Base-by-base conservation (phyloP, 2,329 filamentous ascomycete species). In the Fusarium compactum region DNA sequence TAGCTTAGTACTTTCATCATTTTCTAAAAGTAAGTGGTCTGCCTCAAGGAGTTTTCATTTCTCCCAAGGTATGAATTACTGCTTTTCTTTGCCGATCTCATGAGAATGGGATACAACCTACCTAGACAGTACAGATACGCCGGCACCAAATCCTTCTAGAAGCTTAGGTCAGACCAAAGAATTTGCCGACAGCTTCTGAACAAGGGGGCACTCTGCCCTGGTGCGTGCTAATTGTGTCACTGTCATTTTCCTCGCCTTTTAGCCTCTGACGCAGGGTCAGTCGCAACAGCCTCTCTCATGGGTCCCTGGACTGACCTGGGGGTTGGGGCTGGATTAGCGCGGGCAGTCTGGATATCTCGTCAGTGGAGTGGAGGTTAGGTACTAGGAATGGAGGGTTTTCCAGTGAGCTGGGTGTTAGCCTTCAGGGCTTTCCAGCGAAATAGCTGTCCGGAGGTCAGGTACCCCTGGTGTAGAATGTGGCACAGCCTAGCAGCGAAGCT, bases 61-160 rank as follows among this genome's bases (percentile, higher is more conserved):
- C 34, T 38, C 18, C 7, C 47, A 22, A 18, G 15, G 15, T 29
- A 18, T 18, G 27, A 24, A 24, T 41, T 27, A 7, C 15, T 27
- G 20, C 18, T 48, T 34, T 20, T 15, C 10, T 8, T 59, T 40
- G 63, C 52, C 45, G 44, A 59, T 62, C 58, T 58, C 56, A 58
- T 58, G 45, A 58, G 14, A 29, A 56, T 16, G n/a, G 32, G 25
- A 40, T 27, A 22, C 45, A 20, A 40, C n/a, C n/a, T n/a, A n/a
- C n/a, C n/a, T n/a, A n/a, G 27, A 32, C 27, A 58, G 58, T 16
- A 53, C 18, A 29, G 20, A 8, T 22, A 20, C 12, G 20, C 25
- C n/a, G 18, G 52, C 24, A 59, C 32, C 34, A 53, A 57, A 48
- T 60, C 45, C 63, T 73, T 73, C 68, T 52, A 69, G 70, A 62